These are phyloP conservation scores for Alternaria hordeiaustralica DNA, from an alignment of 2,329 filamentous ascomycete species.

Conservation along the genomic window DNA sequence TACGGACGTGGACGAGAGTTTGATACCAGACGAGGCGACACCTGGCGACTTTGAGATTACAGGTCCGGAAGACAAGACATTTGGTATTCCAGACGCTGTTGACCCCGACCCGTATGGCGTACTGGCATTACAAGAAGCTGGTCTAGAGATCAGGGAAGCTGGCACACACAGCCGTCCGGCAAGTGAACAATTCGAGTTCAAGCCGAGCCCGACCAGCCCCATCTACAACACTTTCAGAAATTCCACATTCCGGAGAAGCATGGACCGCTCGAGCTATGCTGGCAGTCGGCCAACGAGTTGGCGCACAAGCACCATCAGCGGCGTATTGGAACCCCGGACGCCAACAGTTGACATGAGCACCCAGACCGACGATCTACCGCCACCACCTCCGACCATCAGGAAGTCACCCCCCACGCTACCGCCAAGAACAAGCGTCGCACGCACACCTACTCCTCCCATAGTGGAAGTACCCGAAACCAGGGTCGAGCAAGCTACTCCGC, in stretches of 20 bases:
- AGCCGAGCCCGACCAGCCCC: slow-evolving; percentile 77
- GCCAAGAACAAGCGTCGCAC: slow-evolving; percentile 25
- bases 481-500: slow-evolving; percentile 25
- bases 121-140: slow-evolving; percentile 86
- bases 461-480: slow-evolving; percentile 46
- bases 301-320: slow-evolving; percentile 71
- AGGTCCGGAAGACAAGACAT: slow-evolving; percentile 58
- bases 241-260: slow-evolving; percentile 69
- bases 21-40: slow-evolving; percentile 73
- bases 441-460: slow-evolving; percentile 33
- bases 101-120: slow-evolving; percentile 95
- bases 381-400: slow-evolving; percentile 28
- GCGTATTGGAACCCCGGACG: slow-evolving; percentile 64
- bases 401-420: slow-evolving; percentile 32
- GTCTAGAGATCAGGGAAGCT: slow-evolving; percentile 89
- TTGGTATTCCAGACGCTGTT: slow-evolving; percentile 78
- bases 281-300: slow-evolving; percentile 70
- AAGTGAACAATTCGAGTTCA: slow-evolving; percentile 83
- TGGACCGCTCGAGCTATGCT: slow-evolving; percentile 69
- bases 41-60: slow-evolving; percentile 75
- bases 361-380: slow-evolving; percentile 26
- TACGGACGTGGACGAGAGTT: slow-evolving; percentile 70
- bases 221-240: slow-evolving; percentile 65
- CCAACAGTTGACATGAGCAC: slow-evolving; percentile 58
- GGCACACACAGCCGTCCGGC: slow-evolving; percentile 75